Evolutionary conservation across 768 basidiomycete genomes (phyloP).

Genomic region (Guyanaporus albipodus): DNA sequence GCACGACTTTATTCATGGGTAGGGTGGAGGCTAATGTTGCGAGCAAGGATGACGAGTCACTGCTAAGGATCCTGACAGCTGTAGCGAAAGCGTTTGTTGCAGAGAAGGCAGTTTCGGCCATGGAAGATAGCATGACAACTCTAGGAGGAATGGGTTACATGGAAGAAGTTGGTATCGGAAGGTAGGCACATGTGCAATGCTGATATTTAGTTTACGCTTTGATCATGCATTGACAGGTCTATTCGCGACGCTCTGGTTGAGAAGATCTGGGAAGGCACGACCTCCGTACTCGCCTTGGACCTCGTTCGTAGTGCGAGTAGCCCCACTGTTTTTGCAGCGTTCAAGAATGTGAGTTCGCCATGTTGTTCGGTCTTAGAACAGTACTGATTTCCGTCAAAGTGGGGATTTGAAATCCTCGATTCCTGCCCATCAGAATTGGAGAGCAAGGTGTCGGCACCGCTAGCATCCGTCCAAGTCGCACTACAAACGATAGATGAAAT

Average conservation of each 20-base stretch:
- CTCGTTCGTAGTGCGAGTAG: constrained; percentile 53
- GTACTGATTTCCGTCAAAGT: constrained; percentile 35
- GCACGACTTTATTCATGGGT: constrained; percentile 55
- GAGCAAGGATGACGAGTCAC: constrained; percentile 42
- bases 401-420: constrained; percentile 44
- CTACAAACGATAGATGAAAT: constrained; percentile 38
- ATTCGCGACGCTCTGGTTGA: constrained; percentile 72
- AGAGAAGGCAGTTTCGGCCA: constrained; percentile 55
- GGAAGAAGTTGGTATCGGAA: constrained; percentile 73
- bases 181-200: constrained; percentile 28
- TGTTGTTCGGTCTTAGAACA: neutral
- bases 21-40: constrained; percentile 56
- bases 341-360: constrained; percentile 42
- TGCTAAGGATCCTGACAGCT: constrained; percentile 65
- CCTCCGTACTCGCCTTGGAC: constrained; percentile 65
- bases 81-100: constrained; percentile 68
- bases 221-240: constrained; percentile 28
- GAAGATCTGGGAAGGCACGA: constrained; percentile 81
- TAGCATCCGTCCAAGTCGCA: constrained; percentile 36
- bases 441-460: constrained; percentile 23
- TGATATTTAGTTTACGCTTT: neutral
- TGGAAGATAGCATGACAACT: constrained; percentile 72
- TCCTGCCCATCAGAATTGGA: constrained; percentile 39
- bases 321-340: constrained; percentile 41
- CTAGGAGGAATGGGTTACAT: constrained; percentile 81